Evolutionary conservation across 371 early-diverging fungal species (phyloP).

Genomic region (Chytridium lagenaria): DNA sequence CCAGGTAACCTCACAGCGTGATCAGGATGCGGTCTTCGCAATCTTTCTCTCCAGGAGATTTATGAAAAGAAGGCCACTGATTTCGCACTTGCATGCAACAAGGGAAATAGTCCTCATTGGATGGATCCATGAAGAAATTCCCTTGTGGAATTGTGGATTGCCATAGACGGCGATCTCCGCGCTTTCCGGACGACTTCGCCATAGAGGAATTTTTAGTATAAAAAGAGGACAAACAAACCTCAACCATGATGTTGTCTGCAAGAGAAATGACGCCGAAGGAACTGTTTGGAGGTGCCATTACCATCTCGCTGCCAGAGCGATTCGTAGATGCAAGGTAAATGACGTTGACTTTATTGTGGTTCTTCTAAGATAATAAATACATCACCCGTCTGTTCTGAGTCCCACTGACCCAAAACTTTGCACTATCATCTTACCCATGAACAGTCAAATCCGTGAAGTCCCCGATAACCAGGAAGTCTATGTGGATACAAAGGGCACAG

Average conservation of each 20-base stretch:
- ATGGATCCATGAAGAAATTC: too few species aligned
- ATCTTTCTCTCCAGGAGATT: too few species aligned
- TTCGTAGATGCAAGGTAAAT: slow-evolving; percentile 72
- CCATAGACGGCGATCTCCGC: neutral
- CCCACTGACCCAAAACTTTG: neutral
- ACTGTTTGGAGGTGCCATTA: slow-evolving; percentile 79
- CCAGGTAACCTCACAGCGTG: too few species aligned
- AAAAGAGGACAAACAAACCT: neutral
- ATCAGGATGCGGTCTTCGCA: too few species aligned
- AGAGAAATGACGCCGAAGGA: slow-evolving; percentile 17
- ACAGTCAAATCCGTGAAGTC: slow-evolving; percentile 77
- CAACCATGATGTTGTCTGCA: neutral
- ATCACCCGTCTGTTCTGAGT: neutral
- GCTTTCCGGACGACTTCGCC: too few species aligned
- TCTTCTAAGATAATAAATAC: neutral
- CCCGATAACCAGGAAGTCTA: slow-evolving; percentile 94
- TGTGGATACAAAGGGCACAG: slow-evolving; percentile 66
- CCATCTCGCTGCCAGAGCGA: slow-evolving; percentile 55
- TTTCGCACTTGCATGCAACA: too few species aligned
- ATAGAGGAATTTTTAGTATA: too few species aligned
- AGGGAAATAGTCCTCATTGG: too few species aligned
- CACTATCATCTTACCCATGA: neutral
- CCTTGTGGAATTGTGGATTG: neutral
- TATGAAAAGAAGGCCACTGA: too few species aligned
- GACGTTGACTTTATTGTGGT: neutral